phyloP scores from a whole-genome alignment of 345 rosid genomes.

The Crucihimalaya himalaica region DNA sequence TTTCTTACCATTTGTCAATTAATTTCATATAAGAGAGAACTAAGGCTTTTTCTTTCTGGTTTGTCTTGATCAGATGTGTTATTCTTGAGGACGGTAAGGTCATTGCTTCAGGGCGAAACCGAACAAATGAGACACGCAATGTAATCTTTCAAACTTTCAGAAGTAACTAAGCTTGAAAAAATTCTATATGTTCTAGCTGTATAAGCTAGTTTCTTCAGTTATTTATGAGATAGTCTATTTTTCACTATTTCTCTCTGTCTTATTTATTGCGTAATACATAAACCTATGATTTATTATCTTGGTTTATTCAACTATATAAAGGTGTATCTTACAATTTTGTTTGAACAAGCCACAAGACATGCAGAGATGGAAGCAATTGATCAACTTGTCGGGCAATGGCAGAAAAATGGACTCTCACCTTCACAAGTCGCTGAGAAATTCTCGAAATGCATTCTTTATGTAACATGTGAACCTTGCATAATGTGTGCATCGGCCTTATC shows the following conservation, averaged over 20 bases:
- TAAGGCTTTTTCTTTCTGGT: neutral
- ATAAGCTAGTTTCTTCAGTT: neutral
- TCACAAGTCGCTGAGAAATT: constrained; percentile 63
- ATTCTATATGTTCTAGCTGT: neutral
- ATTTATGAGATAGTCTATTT: neutral
- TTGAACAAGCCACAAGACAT: constrained; percentile 74
- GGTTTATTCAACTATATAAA: no score
- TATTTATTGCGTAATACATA: neutral
- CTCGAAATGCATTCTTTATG: constrained; percentile 65
- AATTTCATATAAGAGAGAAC: neutral
- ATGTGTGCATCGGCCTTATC: constrained; percentile 94
- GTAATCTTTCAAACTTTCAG: constrained; percentile 28
- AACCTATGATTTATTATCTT: neutral
- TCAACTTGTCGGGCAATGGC: constrained; percentile 69
- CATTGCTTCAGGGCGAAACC: constrained; percentile 65
- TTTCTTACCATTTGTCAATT: neutral
- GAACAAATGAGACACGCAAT: constrained; percentile 63
- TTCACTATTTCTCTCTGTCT: neutral
- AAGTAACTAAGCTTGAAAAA: neutral
- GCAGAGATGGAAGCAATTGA: constrained; percentile 97
- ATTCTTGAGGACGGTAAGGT: constrained; percentile 54
- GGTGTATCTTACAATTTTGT: neutral
- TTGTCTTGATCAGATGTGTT: constrained; percentile 52
- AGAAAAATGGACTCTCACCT: constrained; percentile 50
- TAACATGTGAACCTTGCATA: constrained; percentile 91